Conservation (phyloP, 2,329 filamentous ascomycete species). For the Alternaria atra region DNA sequence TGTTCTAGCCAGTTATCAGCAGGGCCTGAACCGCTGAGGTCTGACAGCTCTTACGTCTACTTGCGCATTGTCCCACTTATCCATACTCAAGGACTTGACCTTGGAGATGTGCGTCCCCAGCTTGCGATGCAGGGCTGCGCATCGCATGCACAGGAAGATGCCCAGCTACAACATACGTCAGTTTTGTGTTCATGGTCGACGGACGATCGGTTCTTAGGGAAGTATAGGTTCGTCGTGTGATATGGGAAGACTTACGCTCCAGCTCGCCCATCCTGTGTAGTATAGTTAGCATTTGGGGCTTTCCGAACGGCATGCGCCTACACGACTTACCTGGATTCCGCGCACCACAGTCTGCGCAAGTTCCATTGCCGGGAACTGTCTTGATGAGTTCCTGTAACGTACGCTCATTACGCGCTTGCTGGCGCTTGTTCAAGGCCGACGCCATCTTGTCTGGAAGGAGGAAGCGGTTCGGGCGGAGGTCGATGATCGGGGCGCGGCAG, state of each 20-base stretch:
- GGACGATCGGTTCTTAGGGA: neutral
- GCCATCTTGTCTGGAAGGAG: slow-evolving; percentile 64
- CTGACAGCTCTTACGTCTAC: slow-evolving; percentile 75
- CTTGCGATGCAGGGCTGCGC: slow-evolving; percentile 93
- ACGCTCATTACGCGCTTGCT: slow-evolving; percentile 97
- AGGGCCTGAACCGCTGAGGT: neutral
- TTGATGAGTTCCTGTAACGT: slow-evolving; percentile 88
- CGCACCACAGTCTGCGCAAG: slow-evolving; percentile 91
- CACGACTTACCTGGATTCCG: slow-evolving; percentile 82
- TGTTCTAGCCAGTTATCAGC: slow-evolving; percentile 68
- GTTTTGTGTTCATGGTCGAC: slow-evolving; percentile 2
- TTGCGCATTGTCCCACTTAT: slow-evolving; percentile 94
- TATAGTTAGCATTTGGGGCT: slow-evolving; percentile 41
- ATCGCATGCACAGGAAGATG: slow-evolving; percentile 97
- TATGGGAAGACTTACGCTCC: slow-evolving; percentile 73
- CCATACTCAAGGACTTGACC: slow-evolving; percentile 98
- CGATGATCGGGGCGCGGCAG: slow-evolving; percentile 29
- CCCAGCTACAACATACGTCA: slow-evolving; percentile 71
- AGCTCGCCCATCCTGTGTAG: slow-evolving; percentile 86
- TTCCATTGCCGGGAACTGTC: slow-evolving; percentile 84
- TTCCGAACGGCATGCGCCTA: slow-evolving; percentile 12
- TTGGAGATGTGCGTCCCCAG: slow-evolving; percentile 98
- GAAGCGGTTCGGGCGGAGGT: slow-evolving; percentile 28
- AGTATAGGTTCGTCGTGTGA: neutral
- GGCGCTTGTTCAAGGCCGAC: slow-evolving; percentile 85